These are phyloP conservation scores for Urochloa ruziziensis DNA, from an alignment of 176 grass and related monocot species.

Conservation along the genomic window DNA sequence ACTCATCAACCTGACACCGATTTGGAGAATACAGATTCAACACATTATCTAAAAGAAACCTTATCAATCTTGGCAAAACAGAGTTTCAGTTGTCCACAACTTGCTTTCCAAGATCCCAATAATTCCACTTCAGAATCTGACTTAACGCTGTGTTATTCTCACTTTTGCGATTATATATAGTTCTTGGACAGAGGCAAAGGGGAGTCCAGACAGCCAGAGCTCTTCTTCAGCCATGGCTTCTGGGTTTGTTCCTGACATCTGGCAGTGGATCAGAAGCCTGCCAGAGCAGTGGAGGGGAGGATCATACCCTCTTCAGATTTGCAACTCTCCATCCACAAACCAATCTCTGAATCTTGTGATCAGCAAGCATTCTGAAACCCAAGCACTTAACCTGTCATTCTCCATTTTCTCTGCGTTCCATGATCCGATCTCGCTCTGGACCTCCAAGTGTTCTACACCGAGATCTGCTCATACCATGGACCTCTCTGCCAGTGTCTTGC, in stretches of 20 bases:
- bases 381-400: conserved; percentile 35
- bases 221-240: conserved; percentile 35
- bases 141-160: neutral
- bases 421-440: conserved; percentile 56
- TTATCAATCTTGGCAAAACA: conserved; percentile 25
- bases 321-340: conserved; percentile 37
- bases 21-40: conserved; percentile 20
- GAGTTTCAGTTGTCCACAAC: conserved; percentile 33
- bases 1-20: conserved; percentile 13
- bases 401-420: conserved; percentile 41
- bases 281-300: conserved; percentile 32
- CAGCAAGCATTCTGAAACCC: conserved; percentile 22
- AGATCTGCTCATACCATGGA: conserved; percentile 21
- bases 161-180: conserved; percentile 16
- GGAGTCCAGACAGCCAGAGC: neutral
- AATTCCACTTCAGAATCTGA: neutral
- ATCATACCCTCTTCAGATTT: conserved; percentile 41
- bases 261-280: conserved; percentile 47
- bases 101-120: conserved; percentile 4
- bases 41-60: conserved; percentile 6
- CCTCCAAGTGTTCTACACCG: conserved; percentile 32
- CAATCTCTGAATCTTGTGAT: conserved; percentile 39
- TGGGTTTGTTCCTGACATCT: conserved; percentile 35
- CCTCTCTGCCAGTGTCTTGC: conserved; percentile 21
- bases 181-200: neutral